Evolutionary conservation across 2,329 filamentous ascomycete species (phyloP), one percentile per base, ranked within the genome.

Genomic region (Teratosphaeria nubilosa): DNA sequence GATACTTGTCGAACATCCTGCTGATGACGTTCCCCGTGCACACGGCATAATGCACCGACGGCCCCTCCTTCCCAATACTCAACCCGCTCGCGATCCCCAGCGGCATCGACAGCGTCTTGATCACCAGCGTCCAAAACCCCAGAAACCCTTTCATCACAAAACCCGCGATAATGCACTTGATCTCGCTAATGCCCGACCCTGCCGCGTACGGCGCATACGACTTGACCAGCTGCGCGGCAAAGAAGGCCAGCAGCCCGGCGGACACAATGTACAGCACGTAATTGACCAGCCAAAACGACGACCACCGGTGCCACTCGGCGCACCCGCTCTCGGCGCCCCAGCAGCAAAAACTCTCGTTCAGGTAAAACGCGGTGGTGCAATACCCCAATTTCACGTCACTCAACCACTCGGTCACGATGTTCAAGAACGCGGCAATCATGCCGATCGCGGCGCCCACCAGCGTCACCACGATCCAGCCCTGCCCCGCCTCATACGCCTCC

Each of bases 121-220:
- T 97, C 60, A 94, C 73, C 32, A 99, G 78, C 5, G 94, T 97
- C 83, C 90, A 91, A 66, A 87, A 86, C 22, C 92, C 91, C 16
- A 99, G 80, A 69, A 99, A 99, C 0, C 91, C 94, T 74, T 97
- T 96, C 94, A 99, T 99, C 54, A 97, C 90, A 71, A 99, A 99
- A 2, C 94, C 94, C 4, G 92, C 94, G 69, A 99, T 96, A 70
- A 99, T 97, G 74, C 91, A 96, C 75, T 99, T 99, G 80, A 99
- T 99, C 76, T 99, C 94, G 13, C 91, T 96, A 59, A 99, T 99
- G 48, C 94, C 94, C 13, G 90, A 96, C 16, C 94, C 94, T 34
- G 94, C 94, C 11, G 94, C 94, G 72, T 99, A 99, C 0, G 94
- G 94, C 4, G 94, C 91, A 73, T 94, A 97, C 1, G 84, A 85